A percentile compares a stretch with the other conserved stretches of the same genome.
phyloP scores from a whole-genome alignment of 805 yeast species.

The Komagataella pastoris region DNA sequence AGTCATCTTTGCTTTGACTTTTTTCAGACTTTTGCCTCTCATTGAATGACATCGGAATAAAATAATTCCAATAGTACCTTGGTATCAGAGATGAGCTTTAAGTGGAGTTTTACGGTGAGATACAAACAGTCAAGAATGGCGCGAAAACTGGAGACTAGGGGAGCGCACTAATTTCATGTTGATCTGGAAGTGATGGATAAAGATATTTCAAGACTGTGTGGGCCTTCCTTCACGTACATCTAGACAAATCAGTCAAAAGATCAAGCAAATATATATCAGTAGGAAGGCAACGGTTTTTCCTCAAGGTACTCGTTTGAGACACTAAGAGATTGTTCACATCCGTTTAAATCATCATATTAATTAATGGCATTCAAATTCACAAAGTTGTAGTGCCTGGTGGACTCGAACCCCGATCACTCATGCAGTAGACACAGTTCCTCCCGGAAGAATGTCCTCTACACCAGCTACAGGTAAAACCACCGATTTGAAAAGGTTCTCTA shows the following conservation, averaged over 20 bases:
- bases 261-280: slow-evolving; percentile 6
- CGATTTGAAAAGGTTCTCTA: too few relatives aligned
- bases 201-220: background rate
- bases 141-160: too few relatives aligned
- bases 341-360: slow-evolving; percentile 10
- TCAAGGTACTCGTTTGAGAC: slow-evolving; percentile 5
- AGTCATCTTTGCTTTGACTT: slow-evolving; percentile 6
- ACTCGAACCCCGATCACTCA: background rate
- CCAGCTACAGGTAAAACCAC: background rate
- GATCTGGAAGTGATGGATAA: background rate
- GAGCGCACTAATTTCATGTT: too few relatives aligned
- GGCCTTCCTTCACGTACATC: background rate
- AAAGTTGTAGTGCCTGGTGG: background rate
- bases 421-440: background rate
- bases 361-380: background rate
- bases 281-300: slow-evolving; percentile 14
- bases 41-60: background rate
- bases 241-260: background rate
- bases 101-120: background rate
- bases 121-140: background rate
- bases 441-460: background rate
- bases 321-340: slow-evolving; percentile 15
- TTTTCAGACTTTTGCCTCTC: background rate
- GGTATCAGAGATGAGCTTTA: background rate
- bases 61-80: too few relatives aligned